Conservation (phyloP, 495 filamentous ascomycete genomes). For the Friedmanniomyces endolithicus region DNA sequence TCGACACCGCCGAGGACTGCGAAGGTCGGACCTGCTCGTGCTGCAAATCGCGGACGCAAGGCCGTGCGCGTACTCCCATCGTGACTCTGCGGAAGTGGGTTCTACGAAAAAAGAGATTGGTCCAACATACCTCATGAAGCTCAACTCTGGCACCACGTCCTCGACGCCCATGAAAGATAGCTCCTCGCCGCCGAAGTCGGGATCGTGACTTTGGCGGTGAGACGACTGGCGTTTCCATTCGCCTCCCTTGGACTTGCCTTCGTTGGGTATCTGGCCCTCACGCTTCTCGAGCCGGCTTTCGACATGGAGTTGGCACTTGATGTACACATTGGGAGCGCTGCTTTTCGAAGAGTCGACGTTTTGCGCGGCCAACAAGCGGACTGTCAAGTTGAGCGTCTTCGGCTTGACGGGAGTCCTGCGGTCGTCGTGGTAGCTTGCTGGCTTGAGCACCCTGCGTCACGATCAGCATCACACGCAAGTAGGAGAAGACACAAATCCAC, state of each 20-base stretch:
- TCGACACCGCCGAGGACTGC: background rate
- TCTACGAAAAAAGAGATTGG: background rate
- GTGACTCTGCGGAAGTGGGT: background rate
- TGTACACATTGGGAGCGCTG: conserved; percentile 57
- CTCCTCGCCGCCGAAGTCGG: conserved; percentile 56
- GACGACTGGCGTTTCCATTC: conserved; percentile 63
- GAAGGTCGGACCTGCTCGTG: background rate
- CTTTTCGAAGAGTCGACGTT: conserved; percentile 43
- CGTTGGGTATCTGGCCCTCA: conserved; percentile 32
- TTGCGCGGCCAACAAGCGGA: conserved; percentile 46
- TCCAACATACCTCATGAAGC: conserved; percentile 56
- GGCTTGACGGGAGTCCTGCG: conserved; percentile 24
- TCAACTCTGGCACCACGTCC: conserved; percentile 62
- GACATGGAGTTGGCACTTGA: conserved; percentile 73
- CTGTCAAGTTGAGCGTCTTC: conserved; percentile 40
- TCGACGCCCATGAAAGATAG: conserved; percentile 48
- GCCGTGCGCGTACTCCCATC: background rate
- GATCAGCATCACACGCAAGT: too few relatives aligned
- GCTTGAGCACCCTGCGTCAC: conserved; percentile 53
- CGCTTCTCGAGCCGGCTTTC: conserved; percentile 40
- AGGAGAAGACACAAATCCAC: too few relatives aligned
- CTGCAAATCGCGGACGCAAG: background rate
- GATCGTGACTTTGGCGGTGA: conserved; percentile 46
- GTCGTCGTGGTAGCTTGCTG: conserved; percentile 46
- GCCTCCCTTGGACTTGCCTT: conserved; percentile 37